Percentiles rank a stretch among this genome's conserved stretches.
These are phyloP conservation scores for Hirsutella thompsonii DNA, from an alignment of 2,329 filamentous ascomycete species.

Conservation along the genomic window DNA sequence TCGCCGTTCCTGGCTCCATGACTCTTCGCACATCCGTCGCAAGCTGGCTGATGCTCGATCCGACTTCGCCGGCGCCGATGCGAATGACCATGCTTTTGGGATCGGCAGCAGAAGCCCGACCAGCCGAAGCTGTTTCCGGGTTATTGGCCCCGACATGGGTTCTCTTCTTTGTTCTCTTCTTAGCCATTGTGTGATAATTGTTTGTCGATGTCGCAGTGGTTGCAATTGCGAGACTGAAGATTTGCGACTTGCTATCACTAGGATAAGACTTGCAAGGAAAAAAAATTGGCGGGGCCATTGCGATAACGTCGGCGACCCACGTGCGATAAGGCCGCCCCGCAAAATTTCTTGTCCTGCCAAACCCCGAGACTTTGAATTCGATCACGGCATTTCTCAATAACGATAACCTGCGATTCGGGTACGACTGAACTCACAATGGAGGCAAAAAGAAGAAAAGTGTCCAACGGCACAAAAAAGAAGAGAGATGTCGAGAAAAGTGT, in stretches of 20 bases:
- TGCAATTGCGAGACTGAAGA: constrained; percentile 5
- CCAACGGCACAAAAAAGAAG: constrained; percentile 14
- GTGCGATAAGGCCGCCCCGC: constrained; percentile 20
- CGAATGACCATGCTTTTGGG: constrained; percentile 99
- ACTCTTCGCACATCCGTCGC: constrained; percentile 82
- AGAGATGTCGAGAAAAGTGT: constrained; percentile 1
- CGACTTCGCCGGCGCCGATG: constrained; percentile 87
- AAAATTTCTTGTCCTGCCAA: constrained; percentile 14
- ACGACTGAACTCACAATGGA: constrained; percentile 14
- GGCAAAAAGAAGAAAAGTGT: constrained; percentile 28
- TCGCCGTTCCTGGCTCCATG: constrained; percentile 93
- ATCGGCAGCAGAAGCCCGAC: constrained; percentile 50
- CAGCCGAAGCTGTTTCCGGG: constrained; percentile 40
- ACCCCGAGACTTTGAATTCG: neutral
- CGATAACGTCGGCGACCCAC: constrained; percentile 20
- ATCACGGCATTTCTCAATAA: too few species aligned
- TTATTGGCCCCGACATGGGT: constrained; percentile 63
- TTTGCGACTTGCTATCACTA: too few species aligned
- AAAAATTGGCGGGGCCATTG: constrained; percentile 18
- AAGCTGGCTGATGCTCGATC: constrained; percentile 79
- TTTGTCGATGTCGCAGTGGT: neutral
- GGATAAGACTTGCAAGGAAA: constrained; percentile 7
- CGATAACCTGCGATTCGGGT: too few species aligned
- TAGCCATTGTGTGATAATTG: constrained; percentile 51
- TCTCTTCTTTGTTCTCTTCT: constrained; percentile 73